phyloP scores from a whole-genome alignment of 73 alveolate species.

The Symbiodinium natans region DNA sequence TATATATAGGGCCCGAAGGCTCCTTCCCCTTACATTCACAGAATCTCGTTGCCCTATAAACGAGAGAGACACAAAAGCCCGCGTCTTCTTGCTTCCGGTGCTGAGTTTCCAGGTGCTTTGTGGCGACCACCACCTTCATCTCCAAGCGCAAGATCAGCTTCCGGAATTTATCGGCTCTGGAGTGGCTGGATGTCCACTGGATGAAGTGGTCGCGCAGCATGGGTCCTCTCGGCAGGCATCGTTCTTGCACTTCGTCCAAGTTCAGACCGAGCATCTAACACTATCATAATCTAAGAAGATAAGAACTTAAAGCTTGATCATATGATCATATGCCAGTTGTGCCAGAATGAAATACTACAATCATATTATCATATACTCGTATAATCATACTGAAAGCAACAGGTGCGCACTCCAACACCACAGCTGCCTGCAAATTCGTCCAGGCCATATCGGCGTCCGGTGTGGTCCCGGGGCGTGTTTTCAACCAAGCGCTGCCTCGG shows the following conservation, averaged over 20 bases:
- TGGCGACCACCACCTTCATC: conserved; percentile 92
- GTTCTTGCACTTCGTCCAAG: too few species aligned
- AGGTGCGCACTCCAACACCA: too few species aligned
- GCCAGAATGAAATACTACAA: too few species aligned
- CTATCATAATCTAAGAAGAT: too few species aligned
- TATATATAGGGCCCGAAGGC: too few species aligned
- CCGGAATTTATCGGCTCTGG: conserved; percentile 34
- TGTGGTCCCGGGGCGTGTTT: conserved; percentile 75
- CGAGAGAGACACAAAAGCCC: not conserved
- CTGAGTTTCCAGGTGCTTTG: conserved; percentile 48
- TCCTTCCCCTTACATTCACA: not conserved
- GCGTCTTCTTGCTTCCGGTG: not conserved
- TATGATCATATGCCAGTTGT: too few species aligned
- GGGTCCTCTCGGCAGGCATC: too few species aligned
- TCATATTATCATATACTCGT: too few species aligned
- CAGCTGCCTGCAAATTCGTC: conserved; percentile 71
- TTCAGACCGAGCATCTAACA: too few species aligned
- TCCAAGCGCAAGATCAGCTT: conserved; percentile 67
- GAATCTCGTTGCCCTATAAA: not conserved
- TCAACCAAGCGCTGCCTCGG: conserved; percentile 53
- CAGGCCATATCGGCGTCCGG: conserved; percentile 51
- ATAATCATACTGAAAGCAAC: too few species aligned
- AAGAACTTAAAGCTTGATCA: too few species aligned
- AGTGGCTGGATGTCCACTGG: conserved; percentile 81
- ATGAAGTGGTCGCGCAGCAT: conserved; percentile 83